A percentile compares a stretch with the other conserved stretches of the same genome.
These are phyloP conservation scores for Cyberlindnera euphorbiae DNA, from an alignment of 805 yeast species.

Conservation along the genomic window DNA sequence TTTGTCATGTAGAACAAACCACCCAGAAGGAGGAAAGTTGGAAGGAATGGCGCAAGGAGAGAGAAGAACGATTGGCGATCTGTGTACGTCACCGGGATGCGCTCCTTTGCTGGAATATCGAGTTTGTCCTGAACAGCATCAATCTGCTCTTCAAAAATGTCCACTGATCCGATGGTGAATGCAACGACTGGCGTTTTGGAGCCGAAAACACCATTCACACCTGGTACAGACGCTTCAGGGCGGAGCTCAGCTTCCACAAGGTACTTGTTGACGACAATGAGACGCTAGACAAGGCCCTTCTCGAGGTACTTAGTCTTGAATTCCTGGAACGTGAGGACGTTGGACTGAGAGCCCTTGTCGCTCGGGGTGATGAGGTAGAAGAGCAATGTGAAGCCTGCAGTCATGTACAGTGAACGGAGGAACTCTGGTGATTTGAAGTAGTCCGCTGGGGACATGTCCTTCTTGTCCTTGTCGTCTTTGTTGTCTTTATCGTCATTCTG, in stretches of 20 bases:
- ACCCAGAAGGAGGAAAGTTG: conserved; percentile 76
- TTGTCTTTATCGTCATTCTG: conserved; percentile 20
- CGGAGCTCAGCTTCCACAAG: conserved; percentile 65
- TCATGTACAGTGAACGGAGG: conserved; percentile 32
- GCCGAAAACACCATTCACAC: conserved; percentile 25
- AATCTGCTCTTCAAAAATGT: conserved; percentile 79
- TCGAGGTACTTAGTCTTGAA: conserved; percentile 76
- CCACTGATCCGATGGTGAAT: conserved; percentile 87
- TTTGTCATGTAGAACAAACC: conserved; percentile 48
- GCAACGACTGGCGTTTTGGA: conserved; percentile 42
- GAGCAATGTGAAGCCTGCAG: conserved; percentile 35
- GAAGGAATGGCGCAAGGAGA: conserved; percentile 65
- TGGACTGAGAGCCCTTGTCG: conserved; percentile 23
- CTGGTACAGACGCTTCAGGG: conserved; percentile 32
- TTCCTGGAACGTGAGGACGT: conserved; percentile 64
- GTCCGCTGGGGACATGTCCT: conserved; percentile 29
- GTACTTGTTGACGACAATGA: conserved; percentile 69
- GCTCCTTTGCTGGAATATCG: conserved; percentile 59
- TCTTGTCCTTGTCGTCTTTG: conserved; percentile 18
- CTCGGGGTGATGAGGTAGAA: conserved; percentile 31
- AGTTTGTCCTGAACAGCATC: conserved; percentile 65
- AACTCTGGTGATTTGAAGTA: conserved; percentile 41
- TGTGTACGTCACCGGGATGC: conserved; percentile 73
- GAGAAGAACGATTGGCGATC: conserved; percentile 64
- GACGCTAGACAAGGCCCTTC: conserved; percentile 69